Evolutionary conservation across 129 eudicot species (phyloP).

Genomic region (Silybum marianum): DNA sequence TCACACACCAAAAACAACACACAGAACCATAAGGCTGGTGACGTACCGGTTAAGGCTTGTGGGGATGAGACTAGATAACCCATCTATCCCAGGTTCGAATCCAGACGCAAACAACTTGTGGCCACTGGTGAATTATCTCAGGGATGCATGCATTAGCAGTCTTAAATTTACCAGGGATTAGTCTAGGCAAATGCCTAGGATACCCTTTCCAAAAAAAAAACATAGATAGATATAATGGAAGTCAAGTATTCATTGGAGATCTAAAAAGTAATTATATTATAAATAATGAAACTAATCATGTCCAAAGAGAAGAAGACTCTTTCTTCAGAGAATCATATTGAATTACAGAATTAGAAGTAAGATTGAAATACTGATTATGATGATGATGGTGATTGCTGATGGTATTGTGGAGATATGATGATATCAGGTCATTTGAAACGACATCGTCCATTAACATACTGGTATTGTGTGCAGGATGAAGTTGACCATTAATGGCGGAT

Average conservation of each 20-base stretch:
- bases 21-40: neutral
- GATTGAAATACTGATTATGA: constrained; percentile 44
- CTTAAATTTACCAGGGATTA: no score
- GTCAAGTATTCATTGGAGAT: neutral
- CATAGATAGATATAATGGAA: constrained; percentile 11
- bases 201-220: no score
- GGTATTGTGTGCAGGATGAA: constrained; percentile 11
- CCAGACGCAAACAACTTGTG: no score
- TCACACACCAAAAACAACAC: constrained; percentile 34
- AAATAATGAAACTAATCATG: constrained; percentile 59
- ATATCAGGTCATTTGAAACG: constrained; percentile 41
- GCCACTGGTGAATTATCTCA: no score
- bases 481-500: constrained; percentile 8
- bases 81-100: no score
- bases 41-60: no score
- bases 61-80: no score
- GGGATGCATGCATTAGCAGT: no score
- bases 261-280: constrained; percentile 11
- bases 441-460: constrained; percentile 16
- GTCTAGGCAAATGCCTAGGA: no score
- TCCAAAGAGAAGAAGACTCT: constrained; percentile 63
- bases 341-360: constrained; percentile 49
- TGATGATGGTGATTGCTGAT: constrained; percentile 34
- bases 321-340: constrained; percentile 54
- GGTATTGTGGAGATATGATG: constrained; percentile 40